Conservation (phyloP, 2,329 filamentous ascomycete genomes). For the Gaeumannomyces tritici region DNA sequence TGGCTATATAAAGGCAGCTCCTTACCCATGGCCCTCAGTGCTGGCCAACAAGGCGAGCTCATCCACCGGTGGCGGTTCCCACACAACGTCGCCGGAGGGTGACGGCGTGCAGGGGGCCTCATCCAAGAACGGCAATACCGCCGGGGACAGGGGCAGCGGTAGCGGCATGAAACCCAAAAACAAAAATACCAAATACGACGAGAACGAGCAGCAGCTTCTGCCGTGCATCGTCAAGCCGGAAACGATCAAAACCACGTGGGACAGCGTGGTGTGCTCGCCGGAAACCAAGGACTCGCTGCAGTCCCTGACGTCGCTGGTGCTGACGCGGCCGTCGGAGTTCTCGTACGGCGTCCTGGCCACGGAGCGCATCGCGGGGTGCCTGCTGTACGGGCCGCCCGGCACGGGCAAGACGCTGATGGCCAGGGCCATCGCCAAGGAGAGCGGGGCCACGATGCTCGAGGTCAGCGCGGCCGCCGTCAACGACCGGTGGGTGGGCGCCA, state of each 20-base stretch:
- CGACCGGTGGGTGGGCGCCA: slow-evolving; percentile 93
- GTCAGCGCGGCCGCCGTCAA: slow-evolving; percentile 86
- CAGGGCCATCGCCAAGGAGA: slow-evolving; percentile 60
- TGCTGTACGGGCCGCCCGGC: slow-evolving; percentile 82
- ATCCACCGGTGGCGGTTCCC: not conserved
- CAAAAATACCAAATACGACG: slow-evolving; percentile 31
- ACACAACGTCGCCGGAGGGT: not conserved
- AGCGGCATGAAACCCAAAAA: not conserved
- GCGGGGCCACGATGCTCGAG: slow-evolving; percentile 68
- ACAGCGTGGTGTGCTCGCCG: slow-evolving; percentile 70
- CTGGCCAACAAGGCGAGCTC: not conserved
- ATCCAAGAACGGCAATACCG: not conserved
- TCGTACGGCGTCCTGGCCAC: slow-evolving; percentile 86
- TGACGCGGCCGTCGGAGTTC: slow-evolving; percentile 89
- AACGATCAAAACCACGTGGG: slow-evolving; percentile 78
- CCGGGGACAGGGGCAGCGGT: not conserved
- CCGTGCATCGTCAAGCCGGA: slow-evolving; percentile 72
- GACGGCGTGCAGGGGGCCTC: not conserved
- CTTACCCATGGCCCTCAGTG: not conserved
- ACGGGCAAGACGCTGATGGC: slow-evolving; percentile 65
- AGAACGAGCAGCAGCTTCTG: slow-evolving; percentile 75
- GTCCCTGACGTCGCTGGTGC: slow-evolving; percentile 77
- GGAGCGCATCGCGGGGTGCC: slow-evolving; percentile 81
- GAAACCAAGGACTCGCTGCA: slow-evolving; percentile 84
- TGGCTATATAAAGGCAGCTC: not conserved